phyloP scores from a whole-genome alignment of 2,329 filamentous ascomycete genomes.

The Esteya vermicola region DNA sequence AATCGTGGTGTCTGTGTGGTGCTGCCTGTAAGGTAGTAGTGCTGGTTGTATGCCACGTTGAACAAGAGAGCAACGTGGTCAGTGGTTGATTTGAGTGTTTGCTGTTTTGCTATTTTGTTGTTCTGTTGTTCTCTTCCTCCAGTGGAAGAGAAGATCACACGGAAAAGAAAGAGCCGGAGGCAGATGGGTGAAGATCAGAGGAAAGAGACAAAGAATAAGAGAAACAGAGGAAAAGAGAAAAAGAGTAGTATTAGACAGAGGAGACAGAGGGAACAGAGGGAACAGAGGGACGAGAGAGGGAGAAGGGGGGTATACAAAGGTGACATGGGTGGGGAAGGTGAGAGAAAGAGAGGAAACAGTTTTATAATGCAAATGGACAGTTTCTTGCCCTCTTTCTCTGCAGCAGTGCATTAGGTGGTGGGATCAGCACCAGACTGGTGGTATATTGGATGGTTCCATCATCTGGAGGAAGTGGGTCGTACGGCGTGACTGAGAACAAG shows the following conservation, averaged over 20 bases:
- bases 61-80: no score
- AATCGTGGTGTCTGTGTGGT: no score
- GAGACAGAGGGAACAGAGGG: neutral
- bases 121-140: no score
- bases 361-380: constrained; percentile 3
- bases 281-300: neutral
- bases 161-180: neutral
- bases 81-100: no score
- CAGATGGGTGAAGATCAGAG: neutral
- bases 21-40: no score
- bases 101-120: no score
- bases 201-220: neutral
- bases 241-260: neutral
- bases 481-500: neutral
- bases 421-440: constrained; percentile 7
- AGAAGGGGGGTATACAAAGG: neutral
- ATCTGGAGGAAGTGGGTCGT: neutral
- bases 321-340: neutral
- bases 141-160: no score
- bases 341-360: constrained; percentile 1
- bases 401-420: constrained; percentile 7
- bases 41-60: no score
- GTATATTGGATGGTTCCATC: constrained; percentile 10
- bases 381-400: neutral
- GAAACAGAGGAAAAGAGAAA: neutral